Conservation (phyloP, 2,329 filamentous ascomycete species). For the Orbilia javanica region DNA sequence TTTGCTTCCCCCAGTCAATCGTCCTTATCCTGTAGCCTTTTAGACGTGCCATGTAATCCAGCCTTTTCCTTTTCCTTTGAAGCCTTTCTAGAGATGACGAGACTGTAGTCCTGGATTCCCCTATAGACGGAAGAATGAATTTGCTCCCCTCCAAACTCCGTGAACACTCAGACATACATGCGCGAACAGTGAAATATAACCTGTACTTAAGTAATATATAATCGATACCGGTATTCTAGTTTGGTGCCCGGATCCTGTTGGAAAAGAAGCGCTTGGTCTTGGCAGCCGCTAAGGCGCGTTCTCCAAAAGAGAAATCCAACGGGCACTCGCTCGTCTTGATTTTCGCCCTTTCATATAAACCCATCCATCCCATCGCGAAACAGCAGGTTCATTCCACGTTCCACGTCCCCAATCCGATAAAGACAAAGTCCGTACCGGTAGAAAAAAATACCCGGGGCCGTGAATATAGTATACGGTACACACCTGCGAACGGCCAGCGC, state of each 20-base stretch:
- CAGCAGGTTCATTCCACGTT: neutral
- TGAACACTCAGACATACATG: too few relatives aligned
- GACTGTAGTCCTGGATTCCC: conserved; percentile 17
- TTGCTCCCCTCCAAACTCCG: neutral
- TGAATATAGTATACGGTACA: neutral
- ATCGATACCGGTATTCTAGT: neutral
- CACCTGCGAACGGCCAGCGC: neutral
- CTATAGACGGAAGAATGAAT: conserved; percentile 17
- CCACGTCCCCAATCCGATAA: conserved; percentile 1
- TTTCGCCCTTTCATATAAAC: conserved; percentile 25
- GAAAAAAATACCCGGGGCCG: neutral
- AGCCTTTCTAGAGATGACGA: conserved; percentile 25
- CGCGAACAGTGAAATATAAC: neutral
- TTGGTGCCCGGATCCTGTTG: conserved; percentile 18
- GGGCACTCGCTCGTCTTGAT: neutral
- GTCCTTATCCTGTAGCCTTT: conserved; percentile 5
- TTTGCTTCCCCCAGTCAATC: neutral
- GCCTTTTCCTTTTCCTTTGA: conserved; percentile 8
- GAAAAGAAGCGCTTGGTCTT: conserved; percentile 11
- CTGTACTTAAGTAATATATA: too few relatives aligned
- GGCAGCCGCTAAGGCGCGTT: conserved; percentile 10
- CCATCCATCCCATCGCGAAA: conserved; percentile 7
- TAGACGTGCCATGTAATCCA: conserved; percentile 33
- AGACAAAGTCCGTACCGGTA: neutral
- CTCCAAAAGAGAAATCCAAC: conserved; percentile 27